phyloP scores from a whole-genome alignment of 2,329 filamentous ascomycete genomes.

The Domatiomyces globalis region DNA sequence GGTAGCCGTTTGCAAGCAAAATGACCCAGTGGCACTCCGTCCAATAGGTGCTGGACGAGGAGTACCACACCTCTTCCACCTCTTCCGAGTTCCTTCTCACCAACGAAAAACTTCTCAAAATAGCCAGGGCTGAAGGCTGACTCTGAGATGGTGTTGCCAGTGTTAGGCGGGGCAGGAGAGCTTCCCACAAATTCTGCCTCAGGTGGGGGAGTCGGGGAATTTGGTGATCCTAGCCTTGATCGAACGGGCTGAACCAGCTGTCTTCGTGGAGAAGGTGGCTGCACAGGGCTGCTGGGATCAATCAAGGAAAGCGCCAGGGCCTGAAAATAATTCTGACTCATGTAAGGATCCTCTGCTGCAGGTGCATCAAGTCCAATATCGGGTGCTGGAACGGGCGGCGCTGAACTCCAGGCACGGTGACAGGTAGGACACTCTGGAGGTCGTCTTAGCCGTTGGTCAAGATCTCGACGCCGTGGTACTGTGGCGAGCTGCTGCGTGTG shows the following conservation, averaged over 20 bases:
- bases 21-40: conserved; percentile 72
- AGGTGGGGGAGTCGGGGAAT: conserved; percentile 29
- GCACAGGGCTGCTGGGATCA: conserved; percentile 33
- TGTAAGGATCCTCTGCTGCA: conserved; percentile 48
- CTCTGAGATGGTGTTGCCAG: conserved; percentile 57
- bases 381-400: conserved; percentile 22
- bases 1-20: conserved; percentile 97
- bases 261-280: conserved; percentile 38
- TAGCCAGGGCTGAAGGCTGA: conserved; percentile 86
- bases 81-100: conserved; percentile 70
- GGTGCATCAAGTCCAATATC: conserved; percentile 21
- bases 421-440: conserved; percentile 75
- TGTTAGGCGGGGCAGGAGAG: conserved; percentile 26
- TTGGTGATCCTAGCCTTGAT: conserved; percentile 19
- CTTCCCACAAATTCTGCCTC: conserved; percentile 37
- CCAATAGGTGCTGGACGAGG: conserved; percentile 82
- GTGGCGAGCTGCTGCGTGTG: conserved; percentile 74
- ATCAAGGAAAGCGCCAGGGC: conserved; percentile 58
- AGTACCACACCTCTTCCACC: conserved; percentile 92
- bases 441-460: conserved; percentile 30
- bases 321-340: conserved; percentile 87
- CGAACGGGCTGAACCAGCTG: conserved; percentile 33
- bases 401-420: conserved; percentile 53
- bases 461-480: conserved; percentile 40
- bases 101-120: conserved; percentile 83